Evolutionary conservation across 2,329 filamentous ascomycete genomes (phyloP).

Genomic region (Talaromyces albobiverticillius): DNA sequence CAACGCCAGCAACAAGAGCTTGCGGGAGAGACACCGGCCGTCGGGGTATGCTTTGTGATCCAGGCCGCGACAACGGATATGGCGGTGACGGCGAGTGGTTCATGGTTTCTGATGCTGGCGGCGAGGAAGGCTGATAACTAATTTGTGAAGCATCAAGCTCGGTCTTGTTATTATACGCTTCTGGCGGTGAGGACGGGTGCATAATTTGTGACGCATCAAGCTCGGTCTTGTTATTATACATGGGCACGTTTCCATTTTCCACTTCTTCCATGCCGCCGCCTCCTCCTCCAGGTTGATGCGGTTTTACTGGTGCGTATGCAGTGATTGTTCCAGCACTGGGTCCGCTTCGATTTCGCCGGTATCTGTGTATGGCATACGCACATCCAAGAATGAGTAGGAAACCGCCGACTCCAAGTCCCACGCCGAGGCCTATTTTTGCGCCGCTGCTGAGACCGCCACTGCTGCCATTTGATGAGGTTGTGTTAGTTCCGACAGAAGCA

Average conservation of each 20-base stretch:
- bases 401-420: not conserved
- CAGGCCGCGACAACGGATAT: no score
- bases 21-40: not conserved
- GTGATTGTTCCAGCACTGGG: not conserved
- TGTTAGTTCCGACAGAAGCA: not conserved
- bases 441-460: not conserved
- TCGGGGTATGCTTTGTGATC: not conserved
- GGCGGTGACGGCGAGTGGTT: no score
- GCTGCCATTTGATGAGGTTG: not conserved
- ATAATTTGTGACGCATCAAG: not conserved
- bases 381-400: not conserved
- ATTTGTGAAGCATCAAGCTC: no score
- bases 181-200: no score
- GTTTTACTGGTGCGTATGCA: not conserved
- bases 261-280: no score
- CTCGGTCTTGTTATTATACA: not conserved
- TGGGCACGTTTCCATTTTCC: not conserved
- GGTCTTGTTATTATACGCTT: no score
- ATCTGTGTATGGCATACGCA: not conserved
- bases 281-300: not conserved
- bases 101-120: no score
- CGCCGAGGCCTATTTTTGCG: not conserved
- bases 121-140: no score
- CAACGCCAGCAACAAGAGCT: no score
- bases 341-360: not conserved